Conservation (phyloP, 2,329 filamentous ascomycete species). For the Diaporthe sp. region DNA sequence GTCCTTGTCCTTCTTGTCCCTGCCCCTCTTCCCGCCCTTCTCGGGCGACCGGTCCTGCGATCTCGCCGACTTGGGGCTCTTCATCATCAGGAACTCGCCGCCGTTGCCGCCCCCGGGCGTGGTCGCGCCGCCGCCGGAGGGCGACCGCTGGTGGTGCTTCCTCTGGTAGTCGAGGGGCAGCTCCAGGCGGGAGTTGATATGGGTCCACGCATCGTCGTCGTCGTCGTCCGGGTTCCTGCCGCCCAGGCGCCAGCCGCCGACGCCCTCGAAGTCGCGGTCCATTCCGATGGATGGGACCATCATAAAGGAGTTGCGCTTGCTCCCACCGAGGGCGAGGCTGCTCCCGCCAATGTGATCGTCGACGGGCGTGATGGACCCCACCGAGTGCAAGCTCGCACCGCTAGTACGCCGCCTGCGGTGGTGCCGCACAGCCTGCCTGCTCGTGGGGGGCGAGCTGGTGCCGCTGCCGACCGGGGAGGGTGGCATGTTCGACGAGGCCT, state of each 20-base stretch:
- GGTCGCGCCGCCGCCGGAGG: slow-evolving; percentile 55
- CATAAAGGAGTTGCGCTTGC: slow-evolving; percentile 41
- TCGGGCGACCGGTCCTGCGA: slow-evolving; percentile 50
- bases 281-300: slow-evolving; percentile 63
- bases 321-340: slow-evolving; percentile 40
- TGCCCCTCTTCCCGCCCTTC: slow-evolving; percentile 42
- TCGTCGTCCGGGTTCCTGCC: slow-evolving; percentile 59
- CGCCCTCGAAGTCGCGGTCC: slow-evolving; percentile 70
- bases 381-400: slow-evolving; percentile 49
- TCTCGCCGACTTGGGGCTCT: slow-evolving; percentile 46
- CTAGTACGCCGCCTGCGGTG: slow-evolving; percentile 45
- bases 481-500: slow-evolving; percentile 46
- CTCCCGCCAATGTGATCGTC: slow-evolving; percentile 50
- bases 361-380: slow-evolving; percentile 48
- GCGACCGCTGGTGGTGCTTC: slow-evolving; percentile 59
- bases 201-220: slow-evolving; percentile 61
- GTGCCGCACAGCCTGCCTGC: slow-evolving; percentile 32
- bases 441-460: slow-evolving; percentile 35
- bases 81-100: slow-evolving; percentile 60
- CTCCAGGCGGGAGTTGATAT: slow-evolving; percentile 66
- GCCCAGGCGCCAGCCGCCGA: slow-evolving; percentile 70
- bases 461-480: slow-evolving; percentile 28
- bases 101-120: slow-evolving; percentile 56
- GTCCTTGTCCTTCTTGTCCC: slow-evolving; percentile 41
- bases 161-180: slow-evolving; percentile 58